Evolutionary conservation across 495 filamentous ascomycete species (phyloP).

Genomic region (Amniculicola lignicola): DNA sequence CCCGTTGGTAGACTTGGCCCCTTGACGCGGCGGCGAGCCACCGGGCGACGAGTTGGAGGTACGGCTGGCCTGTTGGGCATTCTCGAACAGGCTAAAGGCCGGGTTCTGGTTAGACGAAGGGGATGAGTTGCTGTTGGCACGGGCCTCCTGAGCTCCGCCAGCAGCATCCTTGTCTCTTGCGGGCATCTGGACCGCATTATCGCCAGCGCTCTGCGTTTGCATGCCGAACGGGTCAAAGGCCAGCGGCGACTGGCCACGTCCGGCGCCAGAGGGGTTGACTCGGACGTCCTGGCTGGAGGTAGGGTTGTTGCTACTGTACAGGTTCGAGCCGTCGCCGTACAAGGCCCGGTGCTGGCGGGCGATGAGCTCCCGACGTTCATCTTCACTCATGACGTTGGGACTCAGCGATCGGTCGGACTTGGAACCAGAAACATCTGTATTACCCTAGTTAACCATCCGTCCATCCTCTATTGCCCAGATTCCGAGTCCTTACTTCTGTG

Average conservation of each 20-base stretch:
- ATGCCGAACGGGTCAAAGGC: slow-evolving; percentile 62
- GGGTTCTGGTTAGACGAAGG: slow-evolving; percentile 66
- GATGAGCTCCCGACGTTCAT: slow-evolving; percentile 92
- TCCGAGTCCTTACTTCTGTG: slow-evolving; percentile 73
- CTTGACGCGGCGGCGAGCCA: slow-evolving; percentile 76
- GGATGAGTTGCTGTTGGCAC: slow-evolving; percentile 85
- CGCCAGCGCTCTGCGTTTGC: slow-evolving; percentile 42
- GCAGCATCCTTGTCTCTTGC: slow-evolving; percentile 43
- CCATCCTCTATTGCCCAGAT: slow-evolving; percentile 33
- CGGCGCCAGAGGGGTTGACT: slow-evolving; percentile 43
- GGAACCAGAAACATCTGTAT: slow-evolving; percentile 73
- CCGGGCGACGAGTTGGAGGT: slow-evolving; percentile 89
- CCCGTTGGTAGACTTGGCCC: slow-evolving; percentile 53
- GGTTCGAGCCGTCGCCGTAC: slow-evolving; percentile 69
- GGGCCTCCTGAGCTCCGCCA: slow-evolving; percentile 57
- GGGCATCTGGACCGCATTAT: slow-evolving; percentile 46
- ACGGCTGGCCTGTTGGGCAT: slow-evolving; percentile 70
- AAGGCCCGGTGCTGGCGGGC: slow-evolving; percentile 89
- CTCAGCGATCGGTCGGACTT: slow-evolving; percentile 91
- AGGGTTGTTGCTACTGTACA: slow-evolving; percentile 56
- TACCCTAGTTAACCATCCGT: slow-evolving; percentile 52
- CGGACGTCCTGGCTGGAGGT: slow-evolving; percentile 53
- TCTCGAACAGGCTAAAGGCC: slow-evolving; percentile 65
- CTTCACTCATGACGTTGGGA: slow-evolving; percentile 87
- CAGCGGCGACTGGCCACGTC: slow-evolving; percentile 61